Base-by-base conservation (phyloP, 2,329 filamentous ascomycete species). In the Fusarium marasasianum region DNA sequence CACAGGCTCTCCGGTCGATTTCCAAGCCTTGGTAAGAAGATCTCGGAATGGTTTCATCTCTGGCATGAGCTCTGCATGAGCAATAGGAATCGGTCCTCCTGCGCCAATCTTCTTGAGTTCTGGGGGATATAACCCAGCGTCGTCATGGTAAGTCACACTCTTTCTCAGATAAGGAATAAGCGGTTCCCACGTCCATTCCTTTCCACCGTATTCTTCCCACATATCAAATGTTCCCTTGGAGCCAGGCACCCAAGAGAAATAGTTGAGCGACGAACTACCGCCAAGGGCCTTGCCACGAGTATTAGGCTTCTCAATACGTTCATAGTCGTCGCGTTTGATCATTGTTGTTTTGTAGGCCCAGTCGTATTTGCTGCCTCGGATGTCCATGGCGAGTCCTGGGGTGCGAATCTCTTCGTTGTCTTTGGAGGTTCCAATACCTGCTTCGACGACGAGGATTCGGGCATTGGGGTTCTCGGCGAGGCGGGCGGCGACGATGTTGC, bases 181-280 rank as follows among this genome's bases (percentile, higher is more conserved):
- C 15, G 78, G 81, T 8, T 89, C 66, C 70, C 72, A 91, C 1
- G 82, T 90, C 90, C 90, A 92, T 56, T 88, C 85, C 75, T 93
- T 90, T 10, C 93, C 93, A 55, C 93, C 92, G 41, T 88, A 88
- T 80, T 93, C 93, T 20, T 90, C 90, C 85, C 92, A 89, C 26
- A 59, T 91, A 78, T 95, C 88, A 73, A 89, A 91, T 3, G 89
- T 91, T 3, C 83, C 83, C 60, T 86, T 86, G 59, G 84, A 88
- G 8, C 90, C 90, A 6, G 86, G 88, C 5, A 90, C 83, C 89
- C 89, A 92, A 12, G 89, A 90, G 79, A 88, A 91, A 78, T 91
- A 92, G 80, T 92, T 92, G 50, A 89, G 78, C 31, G 83, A 87
- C 0, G 85, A 87, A 69, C 86, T 88, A 22, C 90, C 90, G 24